Conservation (phyloP, 2,329 filamentous ascomycete species). For the Hypoxylon sp. region DNA sequence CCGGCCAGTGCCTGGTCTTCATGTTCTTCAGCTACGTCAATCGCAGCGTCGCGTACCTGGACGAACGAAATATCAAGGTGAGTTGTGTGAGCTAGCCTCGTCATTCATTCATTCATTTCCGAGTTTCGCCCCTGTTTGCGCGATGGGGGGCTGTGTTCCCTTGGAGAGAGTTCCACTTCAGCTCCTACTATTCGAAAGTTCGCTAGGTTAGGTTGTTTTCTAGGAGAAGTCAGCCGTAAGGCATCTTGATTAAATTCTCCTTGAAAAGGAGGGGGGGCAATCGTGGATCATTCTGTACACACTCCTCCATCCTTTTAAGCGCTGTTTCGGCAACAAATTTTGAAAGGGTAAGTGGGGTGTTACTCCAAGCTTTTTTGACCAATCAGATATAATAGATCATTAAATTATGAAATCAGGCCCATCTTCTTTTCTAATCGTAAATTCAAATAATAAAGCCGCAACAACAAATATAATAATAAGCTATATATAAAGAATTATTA, state of each 20-base stretch:
- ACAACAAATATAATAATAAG: too few species aligned
- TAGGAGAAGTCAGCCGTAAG: not conserved
- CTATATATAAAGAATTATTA: too few species aligned
- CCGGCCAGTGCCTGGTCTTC: slow-evolving; percentile 75
- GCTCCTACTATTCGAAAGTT: slow-evolving; percentile 13
- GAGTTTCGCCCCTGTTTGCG: slow-evolving; percentile 13
- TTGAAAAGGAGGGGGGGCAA: not conserved
- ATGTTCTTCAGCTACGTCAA: slow-evolving; percentile 64
- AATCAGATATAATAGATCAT: too few species aligned
- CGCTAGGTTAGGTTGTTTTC: not conserved
- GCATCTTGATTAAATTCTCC: not conserved
- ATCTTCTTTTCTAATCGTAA: too few species aligned
- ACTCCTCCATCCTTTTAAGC: slow-evolving; percentile 9
- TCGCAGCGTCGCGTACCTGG: slow-evolving; percentile 54
- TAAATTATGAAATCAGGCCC: too few species aligned
- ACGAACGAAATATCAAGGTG: slow-evolving; percentile 63
- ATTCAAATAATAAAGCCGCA: too few species aligned
- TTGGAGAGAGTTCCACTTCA: slow-evolving; percentile 6
- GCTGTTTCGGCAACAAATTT: too few species aligned
- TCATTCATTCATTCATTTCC: not conserved
- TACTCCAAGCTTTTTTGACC: too few species aligned
- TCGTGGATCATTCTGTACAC: slow-evolving; percentile 5
- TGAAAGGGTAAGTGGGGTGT: too few species aligned
- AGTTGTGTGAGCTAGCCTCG: slow-evolving; percentile 28
- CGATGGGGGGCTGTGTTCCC: slow-evolving; percentile 26